Percentiles rank a stretch among this genome's conserved stretches.
Conservation (phyloP, 805 yeast genomes). For the Millerago galiae region DNA sequence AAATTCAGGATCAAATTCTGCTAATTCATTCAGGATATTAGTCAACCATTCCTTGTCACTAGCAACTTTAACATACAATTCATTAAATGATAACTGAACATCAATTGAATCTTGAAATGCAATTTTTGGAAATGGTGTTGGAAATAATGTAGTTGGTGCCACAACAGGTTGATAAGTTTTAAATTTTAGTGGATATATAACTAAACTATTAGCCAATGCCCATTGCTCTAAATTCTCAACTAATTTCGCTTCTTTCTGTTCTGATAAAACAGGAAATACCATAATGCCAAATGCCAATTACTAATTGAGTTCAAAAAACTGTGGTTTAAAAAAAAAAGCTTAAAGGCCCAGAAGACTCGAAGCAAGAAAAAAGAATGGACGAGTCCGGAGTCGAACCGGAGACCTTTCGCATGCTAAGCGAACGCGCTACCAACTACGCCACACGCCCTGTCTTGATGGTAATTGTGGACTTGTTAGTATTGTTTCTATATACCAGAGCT, state of each 20-base stretch:
- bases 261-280: constrained; percentile 26
- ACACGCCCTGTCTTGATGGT: too few relatives aligned
- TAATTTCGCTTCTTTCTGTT: constrained; percentile 25
- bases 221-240: constrained; percentile 58
- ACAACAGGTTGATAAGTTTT: constrained; percentile 37
- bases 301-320: background rate
- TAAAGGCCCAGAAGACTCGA: background rate
- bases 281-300: constrained; percentile 1
- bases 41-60: constrained; percentile 60
- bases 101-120: constrained; percentile 61
- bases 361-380: constrained; percentile 37
- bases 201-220: constrained; percentile 72
- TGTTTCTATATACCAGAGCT: too few relatives aligned
- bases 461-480: too few relatives aligned
- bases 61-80: constrained; percentile 62
- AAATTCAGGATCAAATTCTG: constrained; percentile 62
- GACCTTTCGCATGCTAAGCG: constrained; percentile 78
- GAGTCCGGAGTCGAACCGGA: constrained; percentile 74
- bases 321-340: constrained; percentile 2
- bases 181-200: constrained; percentile 68
- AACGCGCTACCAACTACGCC: constrained; percentile 83
- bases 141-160: constrained; percentile 88
- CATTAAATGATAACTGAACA: constrained; percentile 66
- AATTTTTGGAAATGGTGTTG: constrained; percentile 75
- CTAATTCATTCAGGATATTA: constrained; percentile 45